Conservation (phyloP, 306 rosid genomes). For the Vicia villosa region DNA sequence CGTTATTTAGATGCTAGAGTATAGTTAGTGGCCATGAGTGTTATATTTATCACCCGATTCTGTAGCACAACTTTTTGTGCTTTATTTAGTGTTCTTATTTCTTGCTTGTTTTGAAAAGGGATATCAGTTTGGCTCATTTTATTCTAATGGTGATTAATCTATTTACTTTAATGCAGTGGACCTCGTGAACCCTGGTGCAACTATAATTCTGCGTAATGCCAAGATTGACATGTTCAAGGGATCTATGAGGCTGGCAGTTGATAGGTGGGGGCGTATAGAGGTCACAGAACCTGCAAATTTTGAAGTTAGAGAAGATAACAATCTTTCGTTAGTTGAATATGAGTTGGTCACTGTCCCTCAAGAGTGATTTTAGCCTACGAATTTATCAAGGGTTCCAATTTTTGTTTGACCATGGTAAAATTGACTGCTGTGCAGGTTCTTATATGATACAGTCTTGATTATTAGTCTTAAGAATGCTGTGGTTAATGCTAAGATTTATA, state of each 20-base stretch:
- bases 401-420: constrained; percentile 43
- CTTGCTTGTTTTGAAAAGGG: background rate
- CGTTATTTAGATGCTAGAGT: background rate
- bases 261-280: constrained; percentile 90
- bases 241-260: constrained; percentile 90
- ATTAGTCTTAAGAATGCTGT: constrained; percentile 35
- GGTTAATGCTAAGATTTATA: constrained; percentile 31
- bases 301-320: constrained; percentile 79
- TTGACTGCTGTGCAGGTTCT: constrained; percentile 45
- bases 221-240: constrained; percentile 97
- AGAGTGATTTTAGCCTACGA: constrained; percentile 49
- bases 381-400: constrained; percentile 38
- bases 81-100: background rate
- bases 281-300: constrained; percentile 66
- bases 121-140: background rate
- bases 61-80: background rate
- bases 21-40: background rate
- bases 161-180: constrained; percentile 58
- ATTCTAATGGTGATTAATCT: background rate
- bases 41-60: background rate
- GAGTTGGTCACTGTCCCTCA: constrained; percentile 77
- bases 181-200: constrained; percentile 58
- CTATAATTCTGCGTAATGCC: constrained; percentile 74
- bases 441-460: constrained; percentile 48
- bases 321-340: constrained; percentile 84